phyloP scores from a whole-genome alignment of 768 basidiomycete genomes.

The Dentipellis sp. region DNA sequence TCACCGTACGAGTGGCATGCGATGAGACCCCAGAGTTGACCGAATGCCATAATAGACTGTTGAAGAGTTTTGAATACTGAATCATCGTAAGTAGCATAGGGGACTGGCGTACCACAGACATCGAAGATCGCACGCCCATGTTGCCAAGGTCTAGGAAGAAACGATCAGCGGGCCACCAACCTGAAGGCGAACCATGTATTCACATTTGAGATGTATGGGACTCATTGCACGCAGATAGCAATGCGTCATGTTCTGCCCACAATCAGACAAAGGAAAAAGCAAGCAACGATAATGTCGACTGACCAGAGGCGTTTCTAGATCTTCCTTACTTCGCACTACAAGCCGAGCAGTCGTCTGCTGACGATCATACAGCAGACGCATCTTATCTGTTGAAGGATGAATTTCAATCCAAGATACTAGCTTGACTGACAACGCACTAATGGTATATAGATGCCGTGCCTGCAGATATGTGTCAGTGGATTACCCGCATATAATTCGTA shows the following conservation, averaged over 20 bases:
- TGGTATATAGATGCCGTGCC: constrained; percentile 14
- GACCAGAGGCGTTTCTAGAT: constrained; percentile 61
- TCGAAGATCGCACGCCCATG: constrained; percentile 77
- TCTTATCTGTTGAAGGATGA: constrained; percentile 68
- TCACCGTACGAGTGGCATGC: constrained; percentile 71
- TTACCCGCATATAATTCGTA: neutral
- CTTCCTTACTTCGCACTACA: constrained; percentile 49
- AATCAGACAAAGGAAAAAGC: neutral
- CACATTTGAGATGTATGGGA: constrained; percentile 24
- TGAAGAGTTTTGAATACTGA: neutral
- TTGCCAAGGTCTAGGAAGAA: constrained; percentile 50
- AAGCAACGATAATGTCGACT: constrained; percentile 16
- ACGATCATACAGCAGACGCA: constrained; percentile 68
- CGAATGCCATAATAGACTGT: constrained; percentile 69
- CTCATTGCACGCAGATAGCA: constrained; percentile 82
- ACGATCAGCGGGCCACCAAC: neutral
- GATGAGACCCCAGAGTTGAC: constrained; percentile 72
- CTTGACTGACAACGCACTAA: constrained; percentile 5
- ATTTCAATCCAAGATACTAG: constrained; percentile 34
- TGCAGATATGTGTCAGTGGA: neutral
- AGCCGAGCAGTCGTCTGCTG: constrained; percentile 65
- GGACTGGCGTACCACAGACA: constrained; percentile 53
- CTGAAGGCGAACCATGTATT: too few species aligned
- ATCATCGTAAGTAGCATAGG: neutral
- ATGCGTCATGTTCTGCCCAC: constrained; percentile 66